Conservation (phyloP, 805 yeast species). For the Blastobotrys terrestris region DNA sequence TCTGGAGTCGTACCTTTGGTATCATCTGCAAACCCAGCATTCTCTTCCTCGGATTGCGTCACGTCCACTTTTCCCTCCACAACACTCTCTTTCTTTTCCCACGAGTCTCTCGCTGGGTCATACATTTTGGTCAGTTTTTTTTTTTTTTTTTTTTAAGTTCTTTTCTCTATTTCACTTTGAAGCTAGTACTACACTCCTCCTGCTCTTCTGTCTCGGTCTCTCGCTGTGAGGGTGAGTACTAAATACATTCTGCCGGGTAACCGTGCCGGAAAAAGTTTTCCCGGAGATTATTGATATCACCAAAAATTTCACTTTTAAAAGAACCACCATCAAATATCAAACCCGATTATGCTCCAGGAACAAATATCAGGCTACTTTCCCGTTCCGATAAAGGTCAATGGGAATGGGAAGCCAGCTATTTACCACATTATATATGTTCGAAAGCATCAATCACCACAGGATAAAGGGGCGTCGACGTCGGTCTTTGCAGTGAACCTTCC, state of each 20-base stretch:
- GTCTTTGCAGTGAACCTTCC: slow-evolving; percentile 80
- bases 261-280: neutral
- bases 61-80: slow-evolving; percentile 2
- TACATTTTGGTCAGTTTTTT: slow-evolving; percentile 13
- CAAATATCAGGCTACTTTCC: slow-evolving; percentile 21
- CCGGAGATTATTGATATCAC: slow-evolving; percentile 10
- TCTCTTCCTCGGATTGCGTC: too few relatives aligned
- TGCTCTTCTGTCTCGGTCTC: neutral
- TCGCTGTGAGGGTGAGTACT: too few relatives aligned
- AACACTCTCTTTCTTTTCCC: slow-evolving; percentile 11
- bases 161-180: neutral
- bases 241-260: neutral
- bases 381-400: slow-evolving; percentile 16
- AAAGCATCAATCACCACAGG: slow-evolving; percentile 15
- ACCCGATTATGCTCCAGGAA: slow-evolving; percentile 13
- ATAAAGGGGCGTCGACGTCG: slow-evolving; percentile 37
- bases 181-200: neutral
- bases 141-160: neutral
- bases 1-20: slow-evolving; percentile 1
- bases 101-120: slow-evolving; percentile 23
- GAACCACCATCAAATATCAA: too few relatives aligned
- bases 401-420: slow-evolving; percentile 6
- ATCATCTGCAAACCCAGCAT: too few relatives aligned
- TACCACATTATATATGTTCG: slow-evolving; percentile 18
- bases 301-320: neutral